phyloP scores from a whole-genome alignment of 2,329 filamentous ascomycete species.

The Penicillium sp. region DNA sequence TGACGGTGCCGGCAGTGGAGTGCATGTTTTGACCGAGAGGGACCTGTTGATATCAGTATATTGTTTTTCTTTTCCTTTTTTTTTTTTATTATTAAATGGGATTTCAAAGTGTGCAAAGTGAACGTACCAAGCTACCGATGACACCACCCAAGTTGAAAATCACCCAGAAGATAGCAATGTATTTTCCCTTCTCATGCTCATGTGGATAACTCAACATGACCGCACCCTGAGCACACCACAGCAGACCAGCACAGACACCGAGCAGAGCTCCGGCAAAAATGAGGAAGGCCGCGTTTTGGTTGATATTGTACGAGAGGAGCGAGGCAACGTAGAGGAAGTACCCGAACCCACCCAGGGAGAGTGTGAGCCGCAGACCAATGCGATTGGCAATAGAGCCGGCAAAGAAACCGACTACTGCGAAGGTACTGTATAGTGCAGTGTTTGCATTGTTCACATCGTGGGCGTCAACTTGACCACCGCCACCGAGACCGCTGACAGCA shows the following conservation, averaged over 20 bases:
- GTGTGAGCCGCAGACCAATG: slow-evolving; percentile 37
- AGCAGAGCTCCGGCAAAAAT: slow-evolving; percentile 44
- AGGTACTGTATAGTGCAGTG: slow-evolving; percentile 63
- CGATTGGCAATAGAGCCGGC: slow-evolving; percentile 46
- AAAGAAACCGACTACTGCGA: slow-evolving; percentile 57
- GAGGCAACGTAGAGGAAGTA: slow-evolving; percentile 45
- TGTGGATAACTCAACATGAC: slow-evolving; percentile 71
- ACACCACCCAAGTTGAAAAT: slow-evolving; percentile 91
- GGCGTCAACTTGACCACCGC: slow-evolving; percentile 51
- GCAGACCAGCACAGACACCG: slow-evolving; percentile 42
- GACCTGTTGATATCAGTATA: slow-evolving; percentile 23
- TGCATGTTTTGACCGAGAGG: slow-evolving; percentile 43
- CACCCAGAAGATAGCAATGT: slow-evolving; percentile 86
- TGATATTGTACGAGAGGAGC: slow-evolving; percentile 46
- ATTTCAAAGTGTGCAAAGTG: too few relatives aligned
- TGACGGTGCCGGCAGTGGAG: slow-evolving; percentile 33
- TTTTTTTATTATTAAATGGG: too few relatives aligned
- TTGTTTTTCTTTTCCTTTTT: neutral
- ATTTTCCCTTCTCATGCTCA: slow-evolving; percentile 73
- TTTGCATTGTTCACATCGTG: slow-evolving; percentile 58
- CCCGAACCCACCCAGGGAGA: slow-evolving; percentile 41
- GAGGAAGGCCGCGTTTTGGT: slow-evolving; percentile 41
- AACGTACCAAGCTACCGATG: slow-evolving; percentile 61
- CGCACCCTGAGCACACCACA: slow-evolving; percentile 46
- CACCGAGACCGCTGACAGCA: slow-evolving; percentile 57